These are phyloP conservation scores for Hypomyces perniciosus DNA, from an alignment of 2,329 filamentous ascomycete genomes.

Conservation along the genomic window DNA sequence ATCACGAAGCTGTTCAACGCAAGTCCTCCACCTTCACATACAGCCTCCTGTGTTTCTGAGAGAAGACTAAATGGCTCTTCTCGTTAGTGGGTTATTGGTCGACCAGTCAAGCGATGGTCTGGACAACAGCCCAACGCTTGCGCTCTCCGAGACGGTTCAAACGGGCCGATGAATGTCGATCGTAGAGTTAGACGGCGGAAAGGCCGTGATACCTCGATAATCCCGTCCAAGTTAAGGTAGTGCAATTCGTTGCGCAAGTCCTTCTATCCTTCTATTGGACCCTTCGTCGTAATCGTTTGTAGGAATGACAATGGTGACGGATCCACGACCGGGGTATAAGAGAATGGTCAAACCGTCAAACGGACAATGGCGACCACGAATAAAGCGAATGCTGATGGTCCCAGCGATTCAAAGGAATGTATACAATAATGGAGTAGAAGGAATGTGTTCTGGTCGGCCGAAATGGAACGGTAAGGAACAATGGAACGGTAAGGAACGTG, in stretches of 20 bases:
- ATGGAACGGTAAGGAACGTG: conserved; percentile 13
- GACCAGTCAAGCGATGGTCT: too few species aligned
- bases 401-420: conserved; percentile 2
- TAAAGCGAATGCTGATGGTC: background rate
- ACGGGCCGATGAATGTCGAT: conserved; percentile 3
- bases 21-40: too few species aligned
- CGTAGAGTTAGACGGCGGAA: background rate
- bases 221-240: background rate
- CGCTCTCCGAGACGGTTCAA: conserved; percentile 1
- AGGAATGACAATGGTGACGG: too few species aligned
- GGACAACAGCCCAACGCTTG: background rate
- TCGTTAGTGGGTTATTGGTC: too few species aligned
- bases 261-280: background rate
- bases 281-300: background rate
- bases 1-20: background rate
- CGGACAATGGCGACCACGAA: background rate
- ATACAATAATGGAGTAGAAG: conserved; percentile 9
- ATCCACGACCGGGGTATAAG: background rate
- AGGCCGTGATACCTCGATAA: background rate
- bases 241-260: conserved; percentile 1
- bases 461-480: conserved; percentile 13
- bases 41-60: background rate
- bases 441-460: conserved; percentile 10
- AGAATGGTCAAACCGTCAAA: background rate
- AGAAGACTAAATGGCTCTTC: too few species aligned